Base-by-base conservation (phyloP, 169 alveolate species). In the Plasmodium gallinaceum region DNA sequence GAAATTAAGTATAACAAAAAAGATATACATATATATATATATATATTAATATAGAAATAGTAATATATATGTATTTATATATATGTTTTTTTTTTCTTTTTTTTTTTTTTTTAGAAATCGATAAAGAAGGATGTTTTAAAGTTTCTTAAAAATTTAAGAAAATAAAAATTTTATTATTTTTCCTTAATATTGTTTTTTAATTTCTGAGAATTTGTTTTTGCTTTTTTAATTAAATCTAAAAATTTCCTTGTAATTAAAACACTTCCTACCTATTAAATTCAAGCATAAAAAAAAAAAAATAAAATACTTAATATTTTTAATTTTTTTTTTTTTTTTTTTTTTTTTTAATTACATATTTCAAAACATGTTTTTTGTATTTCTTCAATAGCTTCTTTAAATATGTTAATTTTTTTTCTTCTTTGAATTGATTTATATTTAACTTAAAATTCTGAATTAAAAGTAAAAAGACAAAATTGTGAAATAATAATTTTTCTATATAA, bases 71-170 rank as follows among this genome's bases (percentile, higher is more conserved):
- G 16, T 69, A 45, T 46, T 14, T 69, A n/a, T 22, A 70, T 32
- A 46, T 22, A 20, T 20, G 7, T 20, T 22, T 8, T 12, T 4
- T 43, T 24, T 5, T 74, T 42, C 7, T 72, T 60, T 68, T 57
- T 32, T 7, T 42, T 58, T 32, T 48, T 7, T 32, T 73, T 68
- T 24, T 73, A 83, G 91, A 68, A 83, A 83, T 57, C 48, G 9
- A 83, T 83, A 42, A 57, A 60, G 58, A 83, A 83, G 83, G 91
- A 83, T 12, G 75, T 83, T 43, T 83, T 83, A 48, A 83, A 83
- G 0, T 69, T 83, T 70, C 91, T 83, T 51, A 65, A 65, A 32
- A 78, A 24, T 5, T 26, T 16, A 58, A 64, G 65, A 62, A 43
- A 26, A 39, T 74, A 42, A 24, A 52, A 43, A 24, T 51, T 71